A percentile compares a stretch with the other conserved stretches of the same genome.
phyloP scores from a whole-genome alignment of 2,329 filamentous ascomycete species.

The Lizonia empirigonia region DNA sequence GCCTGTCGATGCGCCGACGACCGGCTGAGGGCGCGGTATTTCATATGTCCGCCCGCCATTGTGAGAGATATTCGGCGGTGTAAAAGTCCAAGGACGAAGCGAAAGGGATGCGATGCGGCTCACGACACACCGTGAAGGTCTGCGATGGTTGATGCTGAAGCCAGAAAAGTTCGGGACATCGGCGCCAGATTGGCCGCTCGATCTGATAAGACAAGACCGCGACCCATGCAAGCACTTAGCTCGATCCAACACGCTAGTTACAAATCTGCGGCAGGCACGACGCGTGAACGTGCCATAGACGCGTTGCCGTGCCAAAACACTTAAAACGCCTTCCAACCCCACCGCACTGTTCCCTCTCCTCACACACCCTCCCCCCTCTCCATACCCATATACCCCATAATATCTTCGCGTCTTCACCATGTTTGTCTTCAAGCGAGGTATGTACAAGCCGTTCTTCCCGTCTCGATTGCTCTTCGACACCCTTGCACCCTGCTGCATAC shows the following conservation, averaged over 20 bases:
- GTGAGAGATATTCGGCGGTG: slow-evolving; percentile 21
- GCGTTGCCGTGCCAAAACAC: slow-evolving; percentile 33
- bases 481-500: slow-evolving; percentile 25
- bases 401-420: slow-evolving; percentile 40
- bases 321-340: slow-evolving; percentile 37
- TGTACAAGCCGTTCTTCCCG: slow-evolving; percentile 22
- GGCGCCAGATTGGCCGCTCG: slow-evolving; percentile 3
- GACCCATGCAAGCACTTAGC: slow-evolving; percentile 32
- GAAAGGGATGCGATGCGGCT: slow-evolving; percentile 12
- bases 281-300: slow-evolving; percentile 23
- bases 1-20: slow-evolving; percentile 87
- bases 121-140: slow-evolving; percentile 3
- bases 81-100: slow-evolving; percentile 8
- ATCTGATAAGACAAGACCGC: slow-evolving; percentile 11
- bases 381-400: slow-evolving; percentile 35
- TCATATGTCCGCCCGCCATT: slow-evolving; percentile 87
- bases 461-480: slow-evolving; percentile 16
- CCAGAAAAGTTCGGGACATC: slow-evolving; percentile 33
- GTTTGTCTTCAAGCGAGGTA: slow-evolving; percentile 53
- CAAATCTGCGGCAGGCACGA: slow-evolving; percentile 27
- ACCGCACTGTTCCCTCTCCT: slow-evolving; percentile 25
- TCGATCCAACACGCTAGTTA: slow-evolving; percentile 21
- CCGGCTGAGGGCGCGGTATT: slow-evolving; percentile 88
- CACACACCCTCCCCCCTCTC: slow-evolving; percentile 27
- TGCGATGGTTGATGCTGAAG: slow-evolving; percentile 11